These are phyloP conservation scores for Neonectria neomacrospora DNA, from an alignment of 2,329 filamentous ascomycete genomes.

Conservation along the genomic window DNA sequence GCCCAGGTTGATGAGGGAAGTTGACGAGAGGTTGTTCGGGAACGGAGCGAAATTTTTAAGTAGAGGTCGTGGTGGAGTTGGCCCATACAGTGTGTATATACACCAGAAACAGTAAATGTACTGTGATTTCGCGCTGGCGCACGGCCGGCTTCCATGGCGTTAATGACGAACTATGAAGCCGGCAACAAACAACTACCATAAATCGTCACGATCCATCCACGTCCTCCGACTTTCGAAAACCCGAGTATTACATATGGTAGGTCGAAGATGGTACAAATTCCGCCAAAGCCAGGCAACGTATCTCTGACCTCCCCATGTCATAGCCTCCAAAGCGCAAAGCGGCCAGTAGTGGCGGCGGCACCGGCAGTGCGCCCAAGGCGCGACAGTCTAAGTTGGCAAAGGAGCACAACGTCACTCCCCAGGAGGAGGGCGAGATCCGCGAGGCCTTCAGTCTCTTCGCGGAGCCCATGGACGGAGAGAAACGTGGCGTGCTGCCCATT, in stretches of 20 bases:
- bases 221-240: not conserved
- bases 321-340: slow-evolving; percentile 67
- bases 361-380: slow-evolving; percentile 47
- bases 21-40: not conserved
- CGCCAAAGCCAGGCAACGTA: not conserved
- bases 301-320: slow-evolving; percentile 4
- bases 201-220: slow-evolving; percentile 12
- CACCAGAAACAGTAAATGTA: not conserved
- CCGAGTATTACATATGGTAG: slow-evolving; percentile 12
- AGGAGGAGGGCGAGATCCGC: slow-evolving; percentile 89
- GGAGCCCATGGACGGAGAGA: slow-evolving; percentile 76
- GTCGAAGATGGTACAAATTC: not conserved
- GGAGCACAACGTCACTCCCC: slow-evolving; percentile 85
- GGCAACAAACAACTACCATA: slow-evolving; percentile 38
- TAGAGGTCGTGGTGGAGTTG: slow-evolving; percentile 16
- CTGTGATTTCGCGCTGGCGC: slow-evolving; percentile 24
- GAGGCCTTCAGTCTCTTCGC: slow-evolving; percentile 90
- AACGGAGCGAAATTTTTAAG: slow-evolving; percentile 27
- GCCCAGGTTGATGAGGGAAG: slow-evolving; percentile 18
- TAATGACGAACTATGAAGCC: slow-evolving; percentile 15
- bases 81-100: slow-evolving; percentile 31
- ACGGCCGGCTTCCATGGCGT: slow-evolving; percentile 10
- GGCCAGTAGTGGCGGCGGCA: slow-evolving; percentile 43
- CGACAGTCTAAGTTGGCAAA: slow-evolving; percentile 90
- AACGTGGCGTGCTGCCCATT: slow-evolving; percentile 75